Evolutionary conservation across 441 rosid genomes (phyloP), one percentile per base, ranked within the genome.

Genomic region (Melastoma candidum): DNA sequence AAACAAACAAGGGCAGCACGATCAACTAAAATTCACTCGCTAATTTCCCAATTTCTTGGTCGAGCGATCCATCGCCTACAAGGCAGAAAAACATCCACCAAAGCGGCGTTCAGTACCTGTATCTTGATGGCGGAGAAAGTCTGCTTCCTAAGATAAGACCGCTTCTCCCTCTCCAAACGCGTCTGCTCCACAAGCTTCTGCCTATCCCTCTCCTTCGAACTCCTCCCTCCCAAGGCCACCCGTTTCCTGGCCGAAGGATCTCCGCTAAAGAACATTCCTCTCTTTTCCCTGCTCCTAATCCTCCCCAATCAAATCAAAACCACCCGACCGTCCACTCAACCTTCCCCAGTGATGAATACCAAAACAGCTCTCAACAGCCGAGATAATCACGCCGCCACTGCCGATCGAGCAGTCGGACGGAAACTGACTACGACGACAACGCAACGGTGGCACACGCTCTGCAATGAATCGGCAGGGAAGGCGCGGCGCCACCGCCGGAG

Each of bases 181-280:
- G 99, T 84, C 71, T 88, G 95, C 64, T 93, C 97, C 9, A 93
- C 70, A 74, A 93, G 99, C 76, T 93, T 93, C 76, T 86, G 82
- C 47, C 90, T 82, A 54, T 93, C 99, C 65, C 95, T 78, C 76
- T 93, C 96, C 71, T 93, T 93, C 3, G 95, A 72, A 57, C 99
- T 89, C 75, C 96, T 82, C 48, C 99, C 99, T 45, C 99, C 99
- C 66, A 93, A 80, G 71, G 85, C 98, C 45, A 93, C 98, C 60
- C 98, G 85, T 72, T 86, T 93, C 67, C 97, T 83, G 56, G 88
- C 78, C 29, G 93, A 76, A 2, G 97, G 78, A 81, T 93, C 98
- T 61, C 98, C 98, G 57, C 79, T 47, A 82, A 93, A 93, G 65
- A 84, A 88, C 97, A 88, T 93, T 32, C 12, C 48, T 45, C 47